Evolutionary conservation across 2,329 filamentous ascomycete species (phyloP).

Genomic region (Lasiodiplodia gonubiensis): DNA sequence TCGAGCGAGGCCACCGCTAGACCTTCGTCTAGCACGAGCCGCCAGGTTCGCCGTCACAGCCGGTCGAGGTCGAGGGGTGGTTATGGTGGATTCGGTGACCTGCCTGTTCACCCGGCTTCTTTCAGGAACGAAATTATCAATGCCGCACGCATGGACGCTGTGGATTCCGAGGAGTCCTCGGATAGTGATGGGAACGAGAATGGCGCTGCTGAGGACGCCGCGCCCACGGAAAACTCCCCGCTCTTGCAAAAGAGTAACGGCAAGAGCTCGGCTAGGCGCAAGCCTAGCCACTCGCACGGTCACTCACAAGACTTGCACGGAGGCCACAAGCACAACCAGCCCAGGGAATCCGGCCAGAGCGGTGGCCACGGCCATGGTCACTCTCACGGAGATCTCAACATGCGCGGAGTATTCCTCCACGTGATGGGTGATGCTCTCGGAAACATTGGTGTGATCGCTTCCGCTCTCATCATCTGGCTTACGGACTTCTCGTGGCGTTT

Average conservation of each 20-base stretch:
- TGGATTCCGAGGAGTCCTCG: conserved; percentile 60
- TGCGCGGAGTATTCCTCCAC: conserved; percentile 76
- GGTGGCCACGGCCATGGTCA: conserved; percentile 69
- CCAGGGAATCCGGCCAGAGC: conserved; percentile 60
- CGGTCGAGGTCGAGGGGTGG: conserved; percentile 62
- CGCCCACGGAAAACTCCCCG: conserved; percentile 47
- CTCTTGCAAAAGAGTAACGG: conserved; percentile 45
- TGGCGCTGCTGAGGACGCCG: conserved; percentile 47
- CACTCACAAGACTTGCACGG: conserved; percentile 57
- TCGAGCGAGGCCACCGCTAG: conserved; percentile 9
- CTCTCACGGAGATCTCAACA: conserved; percentile 88
- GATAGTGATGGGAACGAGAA: conserved; percentile 54
- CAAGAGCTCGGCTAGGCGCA: conserved; percentile 32
- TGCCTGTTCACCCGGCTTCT: conserved; percentile 86
- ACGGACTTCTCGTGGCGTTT: conserved; percentile 79
- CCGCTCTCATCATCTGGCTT: conserved; percentile 88
- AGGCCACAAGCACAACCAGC: conserved; percentile 81
- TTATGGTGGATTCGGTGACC: conserved; percentile 60
- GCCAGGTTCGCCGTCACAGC: conserved; percentile 48
- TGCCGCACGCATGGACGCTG: conserved; percentile 69
- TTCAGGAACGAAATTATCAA: conserved; percentile 93
- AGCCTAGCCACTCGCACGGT: conserved; percentile 33
- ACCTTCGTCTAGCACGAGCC: conserved; percentile 3
- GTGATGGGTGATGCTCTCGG: conserved; percentile 83
- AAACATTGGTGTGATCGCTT: conserved; percentile 83